Base-by-base conservation (phyloP, 345 rosid genomes). In the Eucalyptus urophylla region DNA sequence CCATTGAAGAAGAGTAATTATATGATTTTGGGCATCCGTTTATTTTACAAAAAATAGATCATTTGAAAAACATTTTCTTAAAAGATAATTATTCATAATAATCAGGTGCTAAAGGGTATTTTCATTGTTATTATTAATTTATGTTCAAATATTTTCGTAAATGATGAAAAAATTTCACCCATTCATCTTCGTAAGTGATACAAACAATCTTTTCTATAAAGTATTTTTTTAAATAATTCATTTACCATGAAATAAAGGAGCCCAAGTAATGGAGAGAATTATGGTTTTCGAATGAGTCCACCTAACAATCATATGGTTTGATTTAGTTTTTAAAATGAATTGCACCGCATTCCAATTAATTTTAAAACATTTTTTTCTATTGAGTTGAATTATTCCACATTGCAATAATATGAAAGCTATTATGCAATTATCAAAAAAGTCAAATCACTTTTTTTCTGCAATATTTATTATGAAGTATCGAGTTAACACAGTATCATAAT, bases 361-460 rank as follows among this genome's bases (percentile, higher is more conserved):
- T 11, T 72, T 19, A 3, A 5, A 16, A 62, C 15, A 14, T 0
- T 19, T 72, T 37, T 14, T 19, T 37, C 14, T 76, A 21, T 3
- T 11, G 15, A 21, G 10, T 72, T 19, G 14, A 5, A 21, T 19
- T 37, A 7, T 72, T 72, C 8, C 45, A 21, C 14, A 4, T 10
- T 37, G 8, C 45, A 5, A 37, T 3, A 37, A 19, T 3, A 11
- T 21, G 83, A 21, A 40, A 40, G 10, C 13, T 37, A 76, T 6
- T 40, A 21, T 40, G 29, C 29, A 76, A 21, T 11, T 11, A 76
- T 11, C 27, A 76, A 4, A 76, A 76, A 6, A 40, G 3, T 40
- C 12, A 37, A 76, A 11, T 40, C 1, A 3, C 0, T 6, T 22
- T 10, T 11, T 37, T 37, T 37, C 1, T 40, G 2, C 43, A 43